These are phyloP conservation scores for Naumovozyma baii DNA, from an alignment of 805 yeast genomes.

Conservation along the genomic window DNA sequence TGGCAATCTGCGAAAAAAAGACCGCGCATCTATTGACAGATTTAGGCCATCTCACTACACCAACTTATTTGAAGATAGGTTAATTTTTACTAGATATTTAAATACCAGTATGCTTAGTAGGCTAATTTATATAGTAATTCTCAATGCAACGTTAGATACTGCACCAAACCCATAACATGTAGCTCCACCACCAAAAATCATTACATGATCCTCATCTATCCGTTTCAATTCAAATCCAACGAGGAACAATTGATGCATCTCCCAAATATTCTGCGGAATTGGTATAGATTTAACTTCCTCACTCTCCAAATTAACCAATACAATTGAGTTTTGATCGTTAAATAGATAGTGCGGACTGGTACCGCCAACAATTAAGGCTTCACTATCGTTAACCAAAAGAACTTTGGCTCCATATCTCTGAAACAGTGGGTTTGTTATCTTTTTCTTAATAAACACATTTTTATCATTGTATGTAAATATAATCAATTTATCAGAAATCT, in stretches of 20 bases:
- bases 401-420: slow-evolving; percentile 43
- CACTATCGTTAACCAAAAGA: slow-evolving; percentile 23
- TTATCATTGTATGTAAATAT: slow-evolving; percentile 23
- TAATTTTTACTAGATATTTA: too few species aligned
- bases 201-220: slow-evolving; percentile 10
- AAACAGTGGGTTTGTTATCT: slow-evolving; percentile 26
- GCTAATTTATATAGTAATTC: too few species aligned
- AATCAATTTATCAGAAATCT: slow-evolving; percentile 24
- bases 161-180: slow-evolving; percentile 77
- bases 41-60: too few species aligned
- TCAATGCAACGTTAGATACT: slow-evolving; percentile 32
- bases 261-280: slow-evolving; percentile 34
- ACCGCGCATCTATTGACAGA: too few species aligned
- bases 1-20: too few species aligned
- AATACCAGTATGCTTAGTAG: too few species aligned
- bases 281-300: slow-evolving; percentile 17
- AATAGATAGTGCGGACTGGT: slow-evolving; percentile 34
- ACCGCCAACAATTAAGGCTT: slow-evolving; percentile 48
- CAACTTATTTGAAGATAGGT: too few species aligned
- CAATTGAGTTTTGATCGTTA: slow-evolving; percentile 30
- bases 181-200: slow-evolving; percentile 59
- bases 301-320: slow-evolving; percentile 27
- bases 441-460: slow-evolving; percentile 14
- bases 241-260: slow-evolving; percentile 30
- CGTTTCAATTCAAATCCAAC: slow-evolving; percentile 43